Evolutionary conservation across 768 basidiomycete genomes (phyloP), one percentile per base, ranked within the genome.

Genomic region (Russula dissimulans): DNA sequence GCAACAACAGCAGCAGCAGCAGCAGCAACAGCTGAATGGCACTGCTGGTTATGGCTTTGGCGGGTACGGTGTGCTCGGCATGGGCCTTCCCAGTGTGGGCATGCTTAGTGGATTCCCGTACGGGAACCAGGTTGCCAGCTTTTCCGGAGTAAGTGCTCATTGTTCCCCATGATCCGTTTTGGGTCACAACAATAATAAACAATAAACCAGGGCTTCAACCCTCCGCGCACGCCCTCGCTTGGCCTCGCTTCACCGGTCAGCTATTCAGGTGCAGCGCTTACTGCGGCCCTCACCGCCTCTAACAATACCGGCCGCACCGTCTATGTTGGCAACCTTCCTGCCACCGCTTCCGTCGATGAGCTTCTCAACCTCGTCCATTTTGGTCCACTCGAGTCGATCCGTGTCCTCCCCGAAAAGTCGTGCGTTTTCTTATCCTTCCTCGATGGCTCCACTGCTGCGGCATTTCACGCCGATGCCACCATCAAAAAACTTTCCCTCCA

Each of bases 361-460:
- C 85, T 99, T 14, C 86, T 99, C 68, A 97, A 94, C 71, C 86
- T 97, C 65, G 95, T 99, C 60, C 93, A 95, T 69, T 98, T 97
- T 69, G 95, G 95, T 4, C 95, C 97, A 0, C 85, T 98, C 66
- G 95, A 98, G 72, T 87, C 84, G 49, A 87, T 98, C 68, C 89
- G 93, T 50, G 89, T 99, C 39, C 82, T 98, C 10, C 92, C 94
- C 47, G 95, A 98, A 72, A 97, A 97, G 72, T 90, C 87, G 2
- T 98, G 97, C 72, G 94, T 97, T 54, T 99, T 99, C 79, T 83
- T 99, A 59, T 97, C 94, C 32, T 99, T 98, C 85, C 81, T 99
- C 56, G 95, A 99, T 60, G 88, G 87, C 22, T 79, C 84, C 32
- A 97, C 91, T 5, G 94, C 97, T 9, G 91, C 92, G 0, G 94